phyloP scores from a whole-genome alignment of 2,329 filamentous ascomycete species.

The Aspergillus nomiae region DNA sequence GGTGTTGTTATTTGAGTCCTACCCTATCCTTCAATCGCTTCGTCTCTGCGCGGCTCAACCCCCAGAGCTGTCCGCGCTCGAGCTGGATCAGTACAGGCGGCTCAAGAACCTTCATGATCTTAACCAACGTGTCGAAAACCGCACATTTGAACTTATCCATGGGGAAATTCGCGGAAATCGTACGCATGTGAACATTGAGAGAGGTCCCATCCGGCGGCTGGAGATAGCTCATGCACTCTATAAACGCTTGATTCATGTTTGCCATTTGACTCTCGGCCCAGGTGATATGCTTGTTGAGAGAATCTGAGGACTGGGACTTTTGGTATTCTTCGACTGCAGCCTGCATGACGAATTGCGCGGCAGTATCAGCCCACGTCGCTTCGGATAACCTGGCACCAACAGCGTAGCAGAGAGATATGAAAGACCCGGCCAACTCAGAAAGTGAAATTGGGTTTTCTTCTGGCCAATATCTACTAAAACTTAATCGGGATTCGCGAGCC shows the following conservation, averaged over 20 bases:
- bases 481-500: not conserved
- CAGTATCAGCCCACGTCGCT: slow-evolving; percentile 48
- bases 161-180: slow-evolving; percentile 29
- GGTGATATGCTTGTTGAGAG: slow-evolving; percentile 47
- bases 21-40: slow-evolving; percentile 33
- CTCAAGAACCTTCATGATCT: slow-evolving; percentile 46
- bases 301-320: slow-evolving; percentile 40
- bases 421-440: slow-evolving; percentile 31
- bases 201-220: slow-evolving; percentile 15
- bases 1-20: slow-evolving; percentile 20
- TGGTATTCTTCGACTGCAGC: slow-evolving; percentile 53
- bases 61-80: slow-evolving; percentile 49
- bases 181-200: slow-evolving; percentile 31
- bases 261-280: slow-evolving; percentile 45
- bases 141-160: slow-evolving; percentile 41
- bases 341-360: slow-evolving; percentile 53
- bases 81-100: slow-evolving; percentile 55
- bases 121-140: slow-evolving; percentile 45
- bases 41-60: slow-evolving; percentile 42
- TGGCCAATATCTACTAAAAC: not conserved
- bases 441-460: not conserved
- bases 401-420: slow-evolving; percentile 51
- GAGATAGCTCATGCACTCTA: slow-evolving; percentile 21
- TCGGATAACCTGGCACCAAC: slow-evolving; percentile 33
- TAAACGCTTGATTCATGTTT: slow-evolving; percentile 31